Evolutionary conservation across 176 grass and related monocot species (phyloP).

Genomic region (Alopecurus myosuroides): DNA sequence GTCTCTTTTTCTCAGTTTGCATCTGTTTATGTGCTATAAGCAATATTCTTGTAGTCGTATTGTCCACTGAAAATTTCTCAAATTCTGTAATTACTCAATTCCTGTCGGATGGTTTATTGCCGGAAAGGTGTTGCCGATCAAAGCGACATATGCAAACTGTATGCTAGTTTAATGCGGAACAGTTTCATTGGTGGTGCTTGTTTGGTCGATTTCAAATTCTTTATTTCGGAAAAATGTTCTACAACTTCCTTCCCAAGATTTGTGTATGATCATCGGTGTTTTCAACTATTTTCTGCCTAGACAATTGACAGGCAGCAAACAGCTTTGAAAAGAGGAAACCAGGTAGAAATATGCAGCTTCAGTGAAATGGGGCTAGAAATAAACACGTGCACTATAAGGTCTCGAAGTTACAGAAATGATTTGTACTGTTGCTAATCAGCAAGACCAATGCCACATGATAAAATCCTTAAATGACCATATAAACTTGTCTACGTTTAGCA

Average conservation of each 20-base stretch:
- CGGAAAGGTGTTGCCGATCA: background rate
- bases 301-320: background rate
- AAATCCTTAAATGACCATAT: too few species aligned
- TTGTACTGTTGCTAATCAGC: background rate
- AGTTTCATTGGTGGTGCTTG: background rate
- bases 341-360: background rate
- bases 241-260: background rate
- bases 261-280: background rate
- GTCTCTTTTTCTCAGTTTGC: background rate
- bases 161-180: background rate
- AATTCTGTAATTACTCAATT: background rate
- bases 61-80: background rate
- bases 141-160: background rate
- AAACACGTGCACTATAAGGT: background rate
- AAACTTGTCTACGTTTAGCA: too few species aligned
- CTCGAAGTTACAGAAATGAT: background rate
- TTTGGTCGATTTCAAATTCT: background rate
- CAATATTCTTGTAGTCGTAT: background rate
- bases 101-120: background rate
- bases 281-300: background rate
- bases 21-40: background rate
- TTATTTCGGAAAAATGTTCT: background rate
- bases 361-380: background rate
- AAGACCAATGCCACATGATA: background rate
- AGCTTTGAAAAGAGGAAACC: background rate